Conservation (phyloP, 768 basidiomycete genomes). For the Psilocybe sp. region DNA sequence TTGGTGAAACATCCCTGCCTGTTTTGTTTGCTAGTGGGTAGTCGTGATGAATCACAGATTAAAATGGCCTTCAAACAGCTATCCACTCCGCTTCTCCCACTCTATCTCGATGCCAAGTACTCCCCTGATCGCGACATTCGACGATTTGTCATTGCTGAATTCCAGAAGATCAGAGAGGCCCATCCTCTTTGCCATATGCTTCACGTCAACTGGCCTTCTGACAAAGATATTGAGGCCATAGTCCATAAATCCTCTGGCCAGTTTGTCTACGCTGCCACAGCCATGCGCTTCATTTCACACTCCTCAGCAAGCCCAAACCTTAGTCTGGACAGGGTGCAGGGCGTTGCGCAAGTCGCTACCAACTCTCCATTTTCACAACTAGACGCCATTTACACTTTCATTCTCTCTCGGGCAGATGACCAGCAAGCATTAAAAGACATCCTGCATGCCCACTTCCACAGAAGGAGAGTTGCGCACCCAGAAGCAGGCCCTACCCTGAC, state of each 20-base stretch:
- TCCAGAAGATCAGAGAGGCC: neutral
- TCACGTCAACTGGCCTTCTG: neutral
- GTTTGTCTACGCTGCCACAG: conserved; percentile 6
- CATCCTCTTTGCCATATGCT: neutral
- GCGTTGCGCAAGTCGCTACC: no score
- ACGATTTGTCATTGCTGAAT: neutral
- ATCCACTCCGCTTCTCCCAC: neutral
- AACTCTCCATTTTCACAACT: no score
- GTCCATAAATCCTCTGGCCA: neutral
- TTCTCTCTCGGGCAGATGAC: no score
- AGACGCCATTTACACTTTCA: no score
- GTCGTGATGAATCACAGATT: neutral
- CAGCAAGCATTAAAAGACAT: no score
- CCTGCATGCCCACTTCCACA: no score
- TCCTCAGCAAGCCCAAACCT: neutral
- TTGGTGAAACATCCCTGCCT: neutral
- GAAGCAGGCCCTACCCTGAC: no score
- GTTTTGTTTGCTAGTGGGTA: conserved; percentile 1
- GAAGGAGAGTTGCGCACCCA: no score
- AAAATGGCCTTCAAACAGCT: neutral
- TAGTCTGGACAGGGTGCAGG: no score
- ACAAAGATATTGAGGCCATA: neutral
- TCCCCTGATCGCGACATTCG: neutral
- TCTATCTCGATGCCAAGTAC: neutral
- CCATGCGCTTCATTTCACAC: conserved; percentile 3